Evolutionary conservation across 202 grass and related monocot genomes (phyloP).

Genomic region (Carex arenaria): DNA sequence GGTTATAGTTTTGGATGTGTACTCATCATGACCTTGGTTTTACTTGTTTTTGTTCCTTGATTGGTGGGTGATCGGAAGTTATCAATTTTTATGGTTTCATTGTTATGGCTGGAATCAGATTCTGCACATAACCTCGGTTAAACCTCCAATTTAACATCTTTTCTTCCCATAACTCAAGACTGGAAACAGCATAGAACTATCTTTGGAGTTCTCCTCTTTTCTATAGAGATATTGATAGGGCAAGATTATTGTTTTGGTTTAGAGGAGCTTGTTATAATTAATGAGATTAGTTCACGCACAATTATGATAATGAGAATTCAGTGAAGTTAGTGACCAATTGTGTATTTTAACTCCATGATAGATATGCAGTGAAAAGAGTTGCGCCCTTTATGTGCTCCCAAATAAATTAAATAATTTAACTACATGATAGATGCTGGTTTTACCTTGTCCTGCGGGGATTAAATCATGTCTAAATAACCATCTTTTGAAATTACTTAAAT

Average conservation of each 20-base stretch:
- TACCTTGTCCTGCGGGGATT: neutral
- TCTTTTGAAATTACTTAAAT: neutral
- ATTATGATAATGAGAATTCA: neutral
- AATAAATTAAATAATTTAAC: neutral
- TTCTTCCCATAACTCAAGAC: neutral
- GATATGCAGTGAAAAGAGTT: neutral
- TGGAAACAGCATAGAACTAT: neutral
- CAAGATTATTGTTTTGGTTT: neutral
- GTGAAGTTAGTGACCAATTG: neutral
- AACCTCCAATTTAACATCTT: neutral
- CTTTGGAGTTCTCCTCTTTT: neutral
- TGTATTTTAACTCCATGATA: neutral
- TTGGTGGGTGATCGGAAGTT: neutral
- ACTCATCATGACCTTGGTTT: neutral
- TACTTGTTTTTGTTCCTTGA: neutral
- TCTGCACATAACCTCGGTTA: neutral
- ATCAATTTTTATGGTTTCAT: neutral
- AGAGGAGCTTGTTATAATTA: neutral
- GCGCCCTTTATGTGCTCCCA: neutral
- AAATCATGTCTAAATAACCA: neutral
- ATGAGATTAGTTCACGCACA: neutral
- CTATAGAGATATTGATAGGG: neutral
- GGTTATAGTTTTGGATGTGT: constrained; percentile 7
- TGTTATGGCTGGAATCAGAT: neutral
- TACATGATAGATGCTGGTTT: neutral